phyloP scores from a whole-genome alignment of 345 rosid species.

The Citrus maxima region DNA sequence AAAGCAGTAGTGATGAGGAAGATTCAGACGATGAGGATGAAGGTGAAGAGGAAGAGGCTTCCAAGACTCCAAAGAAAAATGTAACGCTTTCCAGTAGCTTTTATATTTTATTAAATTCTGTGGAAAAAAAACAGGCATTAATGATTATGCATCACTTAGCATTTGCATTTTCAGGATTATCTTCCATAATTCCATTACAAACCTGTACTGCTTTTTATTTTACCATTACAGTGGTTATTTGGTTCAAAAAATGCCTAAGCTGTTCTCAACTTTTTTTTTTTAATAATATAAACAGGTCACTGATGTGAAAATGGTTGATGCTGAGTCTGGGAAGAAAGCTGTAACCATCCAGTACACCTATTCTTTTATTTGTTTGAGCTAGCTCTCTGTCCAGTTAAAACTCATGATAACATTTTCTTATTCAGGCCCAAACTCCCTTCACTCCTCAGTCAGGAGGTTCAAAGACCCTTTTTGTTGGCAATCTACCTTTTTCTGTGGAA shows the following conservation, averaged over 20 bases:
- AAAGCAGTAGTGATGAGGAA: slow-evolving; percentile 55
- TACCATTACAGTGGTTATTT: not conserved
- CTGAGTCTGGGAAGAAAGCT: slow-evolving; percentile 38
- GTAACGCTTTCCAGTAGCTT: slow-evolving; percentile 9
- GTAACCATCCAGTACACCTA: slow-evolving; percentile 15
- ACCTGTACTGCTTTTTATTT: not conserved
- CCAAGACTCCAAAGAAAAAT: slow-evolving; percentile 47
- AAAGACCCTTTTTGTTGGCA: slow-evolving; percentile 69
- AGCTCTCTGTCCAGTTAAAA: not conserved
- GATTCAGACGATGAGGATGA: slow-evolving; percentile 34
- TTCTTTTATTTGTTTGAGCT: not conserved
- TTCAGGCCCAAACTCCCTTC: slow-evolving; percentile 66
- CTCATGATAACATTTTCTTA: not conserved
- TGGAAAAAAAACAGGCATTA: not conserved
- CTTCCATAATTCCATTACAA: not conserved
- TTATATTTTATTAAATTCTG: not conserved
- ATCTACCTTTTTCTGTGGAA: slow-evolving; percentile 59
- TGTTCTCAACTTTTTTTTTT: not conserved
- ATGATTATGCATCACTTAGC: not conserved
- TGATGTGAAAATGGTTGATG: slow-evolving; percentile 70
- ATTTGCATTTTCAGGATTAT: not conserved
- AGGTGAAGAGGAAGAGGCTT: slow-evolving; percentile 49
- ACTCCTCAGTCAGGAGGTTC: slow-evolving; percentile 52
- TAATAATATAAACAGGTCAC: slow-evolving; percentile 26
- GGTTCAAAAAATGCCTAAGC: not conserved